phyloP scores from a whole-genome alignment of 768 basidiomycete genomes.

The Trametes coccinea region DNA sequence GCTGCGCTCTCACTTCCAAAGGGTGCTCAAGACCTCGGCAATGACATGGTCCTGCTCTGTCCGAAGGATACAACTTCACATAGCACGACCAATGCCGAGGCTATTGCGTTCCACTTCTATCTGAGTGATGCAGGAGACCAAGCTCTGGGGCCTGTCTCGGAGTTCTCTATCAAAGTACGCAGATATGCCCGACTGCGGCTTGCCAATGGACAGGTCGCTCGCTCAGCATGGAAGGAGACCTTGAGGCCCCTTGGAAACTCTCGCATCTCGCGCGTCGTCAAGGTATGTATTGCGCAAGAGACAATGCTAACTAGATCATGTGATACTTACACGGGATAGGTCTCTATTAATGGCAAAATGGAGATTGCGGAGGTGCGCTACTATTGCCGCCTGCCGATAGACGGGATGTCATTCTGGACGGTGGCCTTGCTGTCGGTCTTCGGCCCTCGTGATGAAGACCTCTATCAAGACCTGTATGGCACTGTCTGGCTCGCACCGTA shows the following conservation, averaged over 20 bases:
- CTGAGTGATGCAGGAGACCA: neutral
- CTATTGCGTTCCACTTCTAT: neutral
- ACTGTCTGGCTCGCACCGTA: no score
- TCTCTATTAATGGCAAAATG: no score
- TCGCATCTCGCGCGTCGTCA: slow-evolving; percentile 30
- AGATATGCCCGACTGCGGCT: slow-evolving; percentile 33
- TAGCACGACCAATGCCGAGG: neutral
- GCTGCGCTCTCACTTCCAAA: neutral
- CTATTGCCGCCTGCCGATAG: no score
- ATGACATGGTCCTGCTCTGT: neutral
- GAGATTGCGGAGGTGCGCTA: no score
- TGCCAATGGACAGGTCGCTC: slow-evolving; percentile 40
- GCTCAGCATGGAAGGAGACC: slow-evolving; percentile 36
- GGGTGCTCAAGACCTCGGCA: neutral
- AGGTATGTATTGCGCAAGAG: no score
- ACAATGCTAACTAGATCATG: no score
- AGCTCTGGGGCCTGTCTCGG: no score
- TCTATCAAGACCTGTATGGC: no score
- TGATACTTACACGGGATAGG: no score
- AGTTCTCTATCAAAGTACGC: neutral
- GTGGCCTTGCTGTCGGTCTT: no score
- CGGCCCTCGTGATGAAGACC: no score
- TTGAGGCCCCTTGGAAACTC: slow-evolving; percentile 21
- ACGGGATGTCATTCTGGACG: no score
- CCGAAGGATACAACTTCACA: neutral